Evolutionary conservation across 1,284 basidiomycete genomes (phyloP), one percentile per base, ranked within the genome.

Genomic region (Apiotrichum porosum): DNA sequence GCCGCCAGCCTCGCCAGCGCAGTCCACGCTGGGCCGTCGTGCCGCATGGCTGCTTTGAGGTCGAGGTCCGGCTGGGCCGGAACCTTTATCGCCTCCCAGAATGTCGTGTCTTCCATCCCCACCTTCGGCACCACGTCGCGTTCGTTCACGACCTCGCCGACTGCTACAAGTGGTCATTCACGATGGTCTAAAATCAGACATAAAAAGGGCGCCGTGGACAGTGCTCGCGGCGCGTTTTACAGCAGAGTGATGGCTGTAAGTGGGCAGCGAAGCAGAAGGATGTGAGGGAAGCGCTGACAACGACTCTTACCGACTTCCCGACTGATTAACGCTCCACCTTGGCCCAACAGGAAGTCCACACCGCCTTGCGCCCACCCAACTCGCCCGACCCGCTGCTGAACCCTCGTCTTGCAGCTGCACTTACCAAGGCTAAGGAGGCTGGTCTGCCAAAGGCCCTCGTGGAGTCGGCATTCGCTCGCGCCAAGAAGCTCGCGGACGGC

Each of bases 131-230:
- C 35, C 18, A 12, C 42, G 3, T 17, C 17, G 9, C 46, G 49
- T 17, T 8, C 31, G 1, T 8, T 56, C 5, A 47, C 55, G 4
- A 51, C 60, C 3, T 49, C 58, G 1, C 2, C 52, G 6, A 4
- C 43, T 0, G 9, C 18, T 2, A 15, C 21, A 2, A 68, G 66
- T 6, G 69, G 69, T 2, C 62, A 65, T 48, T 66, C 63, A 44
- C 52, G 66, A 44, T 91, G 88, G 88, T 87, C 86, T 3, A 91
- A 91, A 77, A 90, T 91, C 67, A 84, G 87, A 66, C 81, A 86
- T 52, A 80, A 79, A 61, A 91, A 91, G 62, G 87, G 85, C 12
- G 76, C 77, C 3, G 83, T 79, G 44, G 88, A 91, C 65, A 76
- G 77, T 3, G 79, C 81, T 62, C 83, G 81, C 64, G 80, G 83